Evolutionary conservation across 2,329 filamentous ascomycete genomes (phyloP), one percentile per base, ranked within the genome.

Genomic region (Kalmusia sp.): DNA sequence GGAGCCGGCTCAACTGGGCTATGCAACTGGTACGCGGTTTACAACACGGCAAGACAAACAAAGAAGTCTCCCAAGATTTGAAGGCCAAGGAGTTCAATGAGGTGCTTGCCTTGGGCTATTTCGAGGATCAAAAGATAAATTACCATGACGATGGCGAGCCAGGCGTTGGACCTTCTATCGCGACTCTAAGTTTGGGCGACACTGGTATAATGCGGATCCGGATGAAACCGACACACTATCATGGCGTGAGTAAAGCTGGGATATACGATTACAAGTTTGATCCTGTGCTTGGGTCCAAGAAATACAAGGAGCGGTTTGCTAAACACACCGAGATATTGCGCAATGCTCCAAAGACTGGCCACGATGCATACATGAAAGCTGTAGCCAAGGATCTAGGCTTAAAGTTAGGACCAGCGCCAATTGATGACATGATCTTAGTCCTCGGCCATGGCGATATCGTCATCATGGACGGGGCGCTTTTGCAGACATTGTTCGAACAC

Each of bases 71-170:
- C 27, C 12, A 58, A 30, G 35, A 39, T 3, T 61, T 53, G 52
- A 50, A 45, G 22, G 40, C 68, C 19, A 56, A 73, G 1, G 75
- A 80, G 5, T 88, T 88, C 72, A 89, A 90, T 55, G 87, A 90
- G 64, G 71, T 86, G 5, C 79, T 89, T 1, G 80, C 82, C 2
- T 75, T 89, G 0, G 85, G 82, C 0, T 90, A 89, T 64, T 83
- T 88, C 61, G 79, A 87, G 61, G 71, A 78, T 0, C 82, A 85
- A 43, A 77, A 78, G 24, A 88, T 90, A 48, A 79, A 75, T 24
- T 87, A 82, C 59, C 87, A 90, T 53, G 86, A 89, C 52, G 87
- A 90, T 58, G 87, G 87, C 4, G 87, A 90, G 63, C 74, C 72
- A 8, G 83, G 84, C 3, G 75, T 89, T 0, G 86, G 86, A 0